phyloP scores from a whole-genome alignment of 2,329 filamentous ascomycete species.

The Cryphonectria carpinicola region DNA sequence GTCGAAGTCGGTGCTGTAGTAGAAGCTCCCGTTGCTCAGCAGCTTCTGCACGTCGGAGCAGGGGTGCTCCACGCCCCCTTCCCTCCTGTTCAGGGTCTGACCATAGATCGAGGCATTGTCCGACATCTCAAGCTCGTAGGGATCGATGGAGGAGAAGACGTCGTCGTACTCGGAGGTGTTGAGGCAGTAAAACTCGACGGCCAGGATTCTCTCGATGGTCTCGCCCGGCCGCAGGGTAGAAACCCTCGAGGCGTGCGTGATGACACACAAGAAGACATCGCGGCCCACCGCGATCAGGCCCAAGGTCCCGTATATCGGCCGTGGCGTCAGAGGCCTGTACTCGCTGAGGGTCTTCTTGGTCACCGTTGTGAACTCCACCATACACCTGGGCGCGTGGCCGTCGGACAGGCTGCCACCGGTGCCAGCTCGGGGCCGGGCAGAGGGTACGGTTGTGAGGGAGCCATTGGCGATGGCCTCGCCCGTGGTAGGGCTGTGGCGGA shows the following conservation, averaged over 20 bases:
- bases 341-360: constrained; percentile 70
- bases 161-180: constrained; percentile 87
- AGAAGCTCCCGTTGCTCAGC: constrained; percentile 90
- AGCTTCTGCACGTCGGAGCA: constrained; percentile 91
- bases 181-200: constrained; percentile 91
- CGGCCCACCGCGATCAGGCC: constrained; percentile 82
- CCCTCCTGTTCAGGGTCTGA: constrained; percentile 63
- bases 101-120: constrained; percentile 54
- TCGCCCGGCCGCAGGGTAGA: constrained; percentile 86
- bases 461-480: constrained; percentile 63
- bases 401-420: constrained; percentile 44
- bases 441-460: constrained; percentile 58
- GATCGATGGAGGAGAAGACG: constrained; percentile 59
- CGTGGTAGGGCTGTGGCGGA: constrained; percentile 75
- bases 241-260: constrained; percentile 77
- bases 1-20: constrained; percentile 98
- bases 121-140: constrained; percentile 52
- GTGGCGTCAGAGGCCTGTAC: constrained; percentile 74
- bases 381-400: constrained; percentile 65
- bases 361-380: constrained; percentile 80
- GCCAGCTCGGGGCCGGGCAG: constrained; percentile 47
- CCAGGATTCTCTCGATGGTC: constrained; percentile 83
- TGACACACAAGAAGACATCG: constrained; percentile 89
- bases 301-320: constrained; percentile 81
- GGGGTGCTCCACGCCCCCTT: constrained; percentile 79